Conservation (phyloP, 495 filamentous ascomycete species). For the Hypoxylon subgilvum region DNA sequence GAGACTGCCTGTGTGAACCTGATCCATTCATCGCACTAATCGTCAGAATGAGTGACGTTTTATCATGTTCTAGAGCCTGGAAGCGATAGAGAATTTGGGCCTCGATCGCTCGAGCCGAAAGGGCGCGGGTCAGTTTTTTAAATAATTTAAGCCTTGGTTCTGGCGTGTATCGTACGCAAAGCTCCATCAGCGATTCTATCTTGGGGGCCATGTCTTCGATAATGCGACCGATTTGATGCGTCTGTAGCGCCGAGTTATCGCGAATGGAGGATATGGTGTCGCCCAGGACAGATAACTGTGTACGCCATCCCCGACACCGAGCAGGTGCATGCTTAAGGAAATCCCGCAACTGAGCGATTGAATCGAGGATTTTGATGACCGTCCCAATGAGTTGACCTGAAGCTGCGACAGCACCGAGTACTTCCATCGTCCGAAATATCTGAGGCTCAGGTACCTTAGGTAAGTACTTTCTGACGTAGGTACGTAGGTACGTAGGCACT, state of each 20-base stretch:
- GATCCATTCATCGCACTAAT: not conserved
- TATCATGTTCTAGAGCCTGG: slow-evolving; percentile 12
- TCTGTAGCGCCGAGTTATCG: not conserved
- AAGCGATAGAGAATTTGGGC: not conserved
- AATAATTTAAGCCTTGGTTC: not conserved
- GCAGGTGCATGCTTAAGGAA: slow-evolving; percentile 14
- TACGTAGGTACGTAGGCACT: too few relatives aligned
- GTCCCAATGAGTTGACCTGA: slow-evolving; percentile 9
- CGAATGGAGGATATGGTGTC: slow-evolving; percentile 1
- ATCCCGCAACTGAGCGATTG: slow-evolving; percentile 4
- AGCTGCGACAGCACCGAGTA: slow-evolving; percentile 8
- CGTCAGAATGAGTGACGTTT: slow-evolving; percentile 11
- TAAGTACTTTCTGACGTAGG: too few relatives aligned
- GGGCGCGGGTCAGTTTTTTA: not conserved
- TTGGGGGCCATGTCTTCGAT: slow-evolving; percentile 7
- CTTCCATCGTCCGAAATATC: too few relatives aligned
- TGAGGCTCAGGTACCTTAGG: too few relatives aligned
- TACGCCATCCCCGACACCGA: not conserved
- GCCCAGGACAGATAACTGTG: not conserved
- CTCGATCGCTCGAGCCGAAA: not conserved
- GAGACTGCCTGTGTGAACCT: not conserved
- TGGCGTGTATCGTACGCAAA: not conserved
- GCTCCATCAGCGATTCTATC: not conserved
- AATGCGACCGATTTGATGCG: not conserved
- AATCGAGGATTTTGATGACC: not conserved